A percentile compares a stretch with the other conserved stretches of the same genome.
phyloP scores from a whole-genome alignment of 345 rosid species.

The Aethionema arabicum region DNA sequence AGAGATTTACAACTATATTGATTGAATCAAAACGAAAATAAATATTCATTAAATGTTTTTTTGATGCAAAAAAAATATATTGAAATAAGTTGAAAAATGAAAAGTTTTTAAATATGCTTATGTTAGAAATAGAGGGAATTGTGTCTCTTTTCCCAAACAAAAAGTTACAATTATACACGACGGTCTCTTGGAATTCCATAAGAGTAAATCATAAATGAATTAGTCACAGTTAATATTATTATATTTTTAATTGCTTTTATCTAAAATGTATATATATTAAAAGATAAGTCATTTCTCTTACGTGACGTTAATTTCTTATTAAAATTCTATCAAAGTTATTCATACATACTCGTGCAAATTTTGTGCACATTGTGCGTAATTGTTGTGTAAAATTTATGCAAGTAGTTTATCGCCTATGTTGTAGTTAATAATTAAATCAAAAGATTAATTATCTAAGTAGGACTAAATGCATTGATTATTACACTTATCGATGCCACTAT shows the following conservation, averaged over 20 bases:
- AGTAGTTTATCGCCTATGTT: no score
- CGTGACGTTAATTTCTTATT: no score
- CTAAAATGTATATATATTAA: no score
- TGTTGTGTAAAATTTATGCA: no score
- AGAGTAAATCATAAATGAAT: constrained; percentile 46
- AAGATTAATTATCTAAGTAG: no score
- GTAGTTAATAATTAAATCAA: no score
- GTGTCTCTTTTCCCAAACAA: constrained; percentile 49
- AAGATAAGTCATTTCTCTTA: constrained; percentile 3
- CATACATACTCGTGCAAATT: no score
- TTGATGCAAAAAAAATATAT: background rate
- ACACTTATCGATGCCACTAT: constrained; percentile 11
- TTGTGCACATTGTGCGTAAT: no score
- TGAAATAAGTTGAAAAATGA: background rate
- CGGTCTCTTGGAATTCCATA: constrained; percentile 60
- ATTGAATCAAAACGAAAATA: constrained; percentile 42
- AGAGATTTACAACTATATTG: constrained; percentile 58
- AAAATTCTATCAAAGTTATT: no score
- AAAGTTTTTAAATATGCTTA: background rate
- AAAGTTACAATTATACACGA: constrained; percentile 40
- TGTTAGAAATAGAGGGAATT: constrained; percentile 41
- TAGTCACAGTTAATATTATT: no score
- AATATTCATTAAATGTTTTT: constrained; percentile 41
- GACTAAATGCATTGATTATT: no score
- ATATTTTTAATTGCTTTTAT: no score